Evolutionary conservation across 2,329 filamentous ascomycete species (phyloP).

Genomic region (Penicillium hordei): DNA sequence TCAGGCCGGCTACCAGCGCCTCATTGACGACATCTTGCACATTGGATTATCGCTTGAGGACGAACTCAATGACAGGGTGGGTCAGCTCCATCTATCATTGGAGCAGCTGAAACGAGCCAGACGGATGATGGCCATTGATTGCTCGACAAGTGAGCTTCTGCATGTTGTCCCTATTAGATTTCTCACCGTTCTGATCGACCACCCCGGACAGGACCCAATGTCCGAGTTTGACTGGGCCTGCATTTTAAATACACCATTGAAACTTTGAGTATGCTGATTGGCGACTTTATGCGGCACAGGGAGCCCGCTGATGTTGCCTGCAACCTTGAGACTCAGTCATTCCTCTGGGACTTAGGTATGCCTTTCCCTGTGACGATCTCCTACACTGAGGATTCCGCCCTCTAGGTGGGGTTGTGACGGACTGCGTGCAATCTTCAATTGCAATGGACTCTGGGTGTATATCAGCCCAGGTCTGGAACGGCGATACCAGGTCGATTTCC

Average conservation of each 20-base stretch:
- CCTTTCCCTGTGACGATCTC: background rate
- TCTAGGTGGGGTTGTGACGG: too few species aligned
- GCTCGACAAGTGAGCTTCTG: background rate
- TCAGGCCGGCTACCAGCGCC: background rate
- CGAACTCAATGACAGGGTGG: background rate
- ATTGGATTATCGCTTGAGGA: background rate
- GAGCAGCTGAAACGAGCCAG: background rate
- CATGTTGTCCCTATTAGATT: background rate
- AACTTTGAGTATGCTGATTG: background rate
- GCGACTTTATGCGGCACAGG: background rate
- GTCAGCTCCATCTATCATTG: background rate
- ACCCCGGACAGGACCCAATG: background rate
- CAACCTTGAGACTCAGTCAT: background rate
- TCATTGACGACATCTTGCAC: background rate
- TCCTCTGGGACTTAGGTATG: background rate
- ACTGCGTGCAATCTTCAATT: too few species aligned
- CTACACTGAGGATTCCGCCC: background rate
- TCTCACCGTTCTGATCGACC: background rate
- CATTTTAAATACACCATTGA: background rate
- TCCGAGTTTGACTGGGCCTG: slow-evolving; percentile 2
- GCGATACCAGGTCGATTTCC: too few species aligned
- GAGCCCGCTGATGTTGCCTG: background rate
- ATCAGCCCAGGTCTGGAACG: too few species aligned
- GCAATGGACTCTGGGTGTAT: too few species aligned
- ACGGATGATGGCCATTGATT: background rate